phyloP scores from a whole-genome alignment of 2,329 filamentous ascomycete genomes.

The Akanthomyces uredinophilus region DNA sequence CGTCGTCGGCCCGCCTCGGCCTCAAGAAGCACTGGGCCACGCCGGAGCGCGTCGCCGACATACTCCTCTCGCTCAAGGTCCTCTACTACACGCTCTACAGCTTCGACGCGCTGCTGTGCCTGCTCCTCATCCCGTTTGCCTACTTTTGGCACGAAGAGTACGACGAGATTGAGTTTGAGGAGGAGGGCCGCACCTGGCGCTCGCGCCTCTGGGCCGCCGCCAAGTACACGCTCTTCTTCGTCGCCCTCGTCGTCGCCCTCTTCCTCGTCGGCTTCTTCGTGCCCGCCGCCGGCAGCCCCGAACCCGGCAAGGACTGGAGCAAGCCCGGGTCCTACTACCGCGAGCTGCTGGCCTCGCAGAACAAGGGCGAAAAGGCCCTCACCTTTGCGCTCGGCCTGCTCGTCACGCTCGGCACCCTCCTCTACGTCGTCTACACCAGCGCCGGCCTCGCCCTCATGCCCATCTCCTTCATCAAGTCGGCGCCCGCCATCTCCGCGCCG shows the following conservation, averaged over 20 bases:
- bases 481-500: constrained; percentile 78
- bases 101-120: constrained; percentile 81
- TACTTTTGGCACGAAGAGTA: constrained; percentile 99
- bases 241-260: constrained; percentile 72
- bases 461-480: constrained; percentile 85
- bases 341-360: constrained; percentile 61
- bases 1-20: constrained; percentile 67
- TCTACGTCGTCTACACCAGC: constrained; percentile 86
- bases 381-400: constrained; percentile 88
- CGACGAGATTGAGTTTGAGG: constrained; percentile 82
- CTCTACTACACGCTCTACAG: constrained; percentile 94
- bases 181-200: constrained; percentile 67
- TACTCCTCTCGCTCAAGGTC: constrained; percentile 74
- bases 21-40: constrained; percentile 94
- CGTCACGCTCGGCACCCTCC: constrained; percentile 75
- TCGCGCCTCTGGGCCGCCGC: constrained; percentile 75
- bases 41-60: constrained; percentile 69
- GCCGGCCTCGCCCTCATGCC: constrained; percentile 84
- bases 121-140: constrained; percentile 86
- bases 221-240: constrained; percentile 86
- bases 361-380: constrained; percentile 86
- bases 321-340: constrained; percentile 87
- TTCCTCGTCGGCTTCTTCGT: constrained; percentile 94
- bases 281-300: constrained; percentile 65
- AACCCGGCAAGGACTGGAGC: constrained; percentile 62